A percentile compares a stretch with the other conserved stretches of the same genome.
These are phyloP conservation scores for Anthoceros angustus DNA, from an alignment of 225 moss, liverwort and hornwort species.

Conservation along the genomic window DNA sequence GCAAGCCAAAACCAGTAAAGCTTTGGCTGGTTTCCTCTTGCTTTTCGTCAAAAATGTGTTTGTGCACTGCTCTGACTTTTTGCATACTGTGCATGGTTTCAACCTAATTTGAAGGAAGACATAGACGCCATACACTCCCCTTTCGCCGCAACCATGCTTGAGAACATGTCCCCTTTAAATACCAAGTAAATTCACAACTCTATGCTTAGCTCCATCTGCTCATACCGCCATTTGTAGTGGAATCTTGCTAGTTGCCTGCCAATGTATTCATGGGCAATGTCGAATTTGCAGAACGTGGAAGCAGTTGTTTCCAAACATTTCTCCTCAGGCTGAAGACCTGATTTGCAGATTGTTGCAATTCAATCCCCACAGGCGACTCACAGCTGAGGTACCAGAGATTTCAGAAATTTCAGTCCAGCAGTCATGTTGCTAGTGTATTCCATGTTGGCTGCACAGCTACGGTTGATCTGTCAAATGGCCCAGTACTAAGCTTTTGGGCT, in stretches of 20 bases:
- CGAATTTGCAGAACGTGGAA: slow-evolving; percentile 35
- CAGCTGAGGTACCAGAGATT: slow-evolving; percentile 46
- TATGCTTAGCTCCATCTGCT: neutral
- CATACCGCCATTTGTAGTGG: neutral
- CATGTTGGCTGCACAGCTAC: no score
- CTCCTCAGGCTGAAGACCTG: slow-evolving; percentile 61
- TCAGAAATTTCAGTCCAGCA: no score
- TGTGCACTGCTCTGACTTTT: neutral
- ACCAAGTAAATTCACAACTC: slow-evolving; percentile 23
- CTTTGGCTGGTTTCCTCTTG: neutral
- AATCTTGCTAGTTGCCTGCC: neutral
- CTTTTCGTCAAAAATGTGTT: neutral
- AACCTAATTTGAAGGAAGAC: slow-evolving; percentile 38
- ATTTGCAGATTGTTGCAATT: slow-evolving; percentile 65
- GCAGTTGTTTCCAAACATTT: slow-evolving; percentile 69
- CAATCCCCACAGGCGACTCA: slow-evolving; percentile 73
- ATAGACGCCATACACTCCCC: slow-evolving; percentile 72
- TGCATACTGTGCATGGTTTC: no score
- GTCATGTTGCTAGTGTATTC: no score
- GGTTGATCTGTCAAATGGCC: no score
- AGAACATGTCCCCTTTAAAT: slow-evolving; percentile 45
- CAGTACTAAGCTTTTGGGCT: no score
- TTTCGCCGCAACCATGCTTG: slow-evolving; percentile 80
- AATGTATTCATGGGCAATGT: neutral
- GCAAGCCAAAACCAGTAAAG: slow-evolving; percentile 69